Evolutionary conservation across 2,329 filamentous ascomycete genomes (phyloP).

Genomic region (Fusarium denticulatum): DNA sequence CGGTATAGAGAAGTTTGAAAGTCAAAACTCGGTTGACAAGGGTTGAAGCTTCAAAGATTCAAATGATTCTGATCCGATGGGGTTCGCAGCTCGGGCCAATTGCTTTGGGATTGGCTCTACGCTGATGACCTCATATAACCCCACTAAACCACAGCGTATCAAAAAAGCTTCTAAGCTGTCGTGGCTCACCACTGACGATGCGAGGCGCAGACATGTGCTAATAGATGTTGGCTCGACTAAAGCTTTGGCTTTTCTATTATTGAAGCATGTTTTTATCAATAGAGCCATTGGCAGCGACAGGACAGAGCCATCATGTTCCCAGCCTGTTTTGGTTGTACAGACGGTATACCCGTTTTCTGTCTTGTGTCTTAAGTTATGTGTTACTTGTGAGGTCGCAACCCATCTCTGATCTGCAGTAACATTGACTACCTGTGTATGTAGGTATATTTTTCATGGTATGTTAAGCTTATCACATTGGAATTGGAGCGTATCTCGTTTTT

Average conservation of each 20-base stretch:
- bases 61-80: slow-evolving; percentile 34
- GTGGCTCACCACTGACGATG: background rate
- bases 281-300: background rate
- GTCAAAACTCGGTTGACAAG: slow-evolving; percentile 12
- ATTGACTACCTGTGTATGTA: background rate
- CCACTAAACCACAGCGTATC: slow-evolving; percentile 30
- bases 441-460: background rate
- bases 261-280: background rate
- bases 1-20: slow-evolving; percentile 3
- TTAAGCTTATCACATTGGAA: background rate
- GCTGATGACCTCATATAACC: slow-evolving; percentile 45
- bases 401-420: background rate
- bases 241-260: background rate
- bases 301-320: too few species aligned
- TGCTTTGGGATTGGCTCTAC: slow-evolving; percentile 28
- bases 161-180: background rate
- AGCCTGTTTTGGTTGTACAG: background rate
- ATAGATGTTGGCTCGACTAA: background rate
- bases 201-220: slow-evolving; percentile 1
- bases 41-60: slow-evolving; percentile 27
- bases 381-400: background rate
- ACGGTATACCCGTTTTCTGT: background rate
- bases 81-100: slow-evolving; percentile 35
- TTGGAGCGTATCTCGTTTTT: background rate
- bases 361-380: background rate